phyloP scores from a whole-genome alignment of 192 early-diverging fungal species.

The Coemansia sp. region DNA sequence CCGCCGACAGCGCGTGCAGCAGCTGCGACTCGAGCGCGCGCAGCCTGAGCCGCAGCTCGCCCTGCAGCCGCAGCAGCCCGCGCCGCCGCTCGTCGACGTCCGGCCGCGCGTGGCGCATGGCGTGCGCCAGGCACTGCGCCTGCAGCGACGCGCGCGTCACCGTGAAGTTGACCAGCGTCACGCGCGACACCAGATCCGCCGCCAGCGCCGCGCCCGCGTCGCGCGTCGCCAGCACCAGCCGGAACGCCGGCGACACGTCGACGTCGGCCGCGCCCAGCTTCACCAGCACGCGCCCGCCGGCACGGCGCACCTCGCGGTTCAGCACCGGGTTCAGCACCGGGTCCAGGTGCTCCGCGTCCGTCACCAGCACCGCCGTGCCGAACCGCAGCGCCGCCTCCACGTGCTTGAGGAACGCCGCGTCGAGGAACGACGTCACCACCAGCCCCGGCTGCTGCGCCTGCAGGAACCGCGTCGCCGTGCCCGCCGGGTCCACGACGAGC shows the following conservation, averaged over 20 bases:
- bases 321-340: conserved; percentile 97
- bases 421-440: conserved; percentile 94
- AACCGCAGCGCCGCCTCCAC: conserved; percentile 97
- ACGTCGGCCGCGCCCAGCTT: conserved; percentile 97
- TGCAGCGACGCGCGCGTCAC: conserved; percentile 94
- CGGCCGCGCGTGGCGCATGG: conserved; percentile 91
- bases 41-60: conserved; percentile 92
- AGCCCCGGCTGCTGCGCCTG: conserved; percentile 53
- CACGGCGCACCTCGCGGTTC: conserved; percentile 94
- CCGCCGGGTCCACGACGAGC: conserved; percentile 96
- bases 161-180: conserved; percentile 99
- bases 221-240: conserved; percentile 89
- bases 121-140: conserved; percentile 95
- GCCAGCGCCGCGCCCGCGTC: conserved; percentile 91
- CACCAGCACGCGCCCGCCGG: conserved; percentile 93
- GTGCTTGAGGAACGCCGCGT: conserved; percentile 95
- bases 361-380: conserved; percentile 94
- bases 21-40: conserved; percentile 92
- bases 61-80: conserved; percentile 91
- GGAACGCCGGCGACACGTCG: conserved; percentile 98
- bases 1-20: conserved; percentile 88
- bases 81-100: conserved; percentile 93
- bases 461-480: conserved; percentile 87
- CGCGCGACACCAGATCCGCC: conserved; percentile 95
- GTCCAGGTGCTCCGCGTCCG: conserved; percentile 96